phyloP scores from a whole-genome alignment of 495 filamentous ascomycete species.

The Penicillium robsamsonii region DNA sequence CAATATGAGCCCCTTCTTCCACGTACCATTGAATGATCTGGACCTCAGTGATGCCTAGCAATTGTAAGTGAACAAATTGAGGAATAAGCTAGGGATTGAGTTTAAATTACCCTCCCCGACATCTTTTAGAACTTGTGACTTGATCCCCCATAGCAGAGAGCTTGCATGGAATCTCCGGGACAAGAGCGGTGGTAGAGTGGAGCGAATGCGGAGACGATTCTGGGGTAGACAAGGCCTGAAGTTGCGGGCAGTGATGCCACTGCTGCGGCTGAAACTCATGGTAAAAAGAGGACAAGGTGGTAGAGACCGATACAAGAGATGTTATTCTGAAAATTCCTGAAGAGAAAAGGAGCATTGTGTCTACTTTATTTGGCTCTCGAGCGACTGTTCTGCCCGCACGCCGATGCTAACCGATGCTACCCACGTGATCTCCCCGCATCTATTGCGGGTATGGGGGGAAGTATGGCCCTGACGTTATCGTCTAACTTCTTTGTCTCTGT shows the following conservation, averaged over 20 bases:
- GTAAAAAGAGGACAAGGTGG: conserved; percentile 8
- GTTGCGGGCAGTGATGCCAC: conserved; percentile 27
- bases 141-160: conserved; percentile 57
- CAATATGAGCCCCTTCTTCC: conserved; percentile 89
- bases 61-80: conserved; percentile 17
- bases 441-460: conserved; percentile 1
- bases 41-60: conserved; percentile 87
- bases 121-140: conserved; percentile 89
- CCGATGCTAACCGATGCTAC: conserved; percentile 45
- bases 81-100: not conserved
- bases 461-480: not conserved
- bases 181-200: conserved; percentile 22
- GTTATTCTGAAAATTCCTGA: not conserved
- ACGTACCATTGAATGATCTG: conserved; percentile 99
- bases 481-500: not conserved
- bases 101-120: conserved; percentile 83
- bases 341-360: conserved; percentile 15
- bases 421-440: conserved; percentile 40
- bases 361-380: conserved; percentile 17
- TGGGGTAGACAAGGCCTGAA: conserved; percentile 29
- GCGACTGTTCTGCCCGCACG: conserved; percentile 14
- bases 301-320: conserved; percentile 5
- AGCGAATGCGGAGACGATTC: conserved; percentile 31
- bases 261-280: conserved; percentile 39
- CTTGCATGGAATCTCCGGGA: conserved; percentile 60